Evolutionary conservation across 768 basidiomycete species (phyloP).

Genomic region (Coprinopsis cinerea): DNA sequence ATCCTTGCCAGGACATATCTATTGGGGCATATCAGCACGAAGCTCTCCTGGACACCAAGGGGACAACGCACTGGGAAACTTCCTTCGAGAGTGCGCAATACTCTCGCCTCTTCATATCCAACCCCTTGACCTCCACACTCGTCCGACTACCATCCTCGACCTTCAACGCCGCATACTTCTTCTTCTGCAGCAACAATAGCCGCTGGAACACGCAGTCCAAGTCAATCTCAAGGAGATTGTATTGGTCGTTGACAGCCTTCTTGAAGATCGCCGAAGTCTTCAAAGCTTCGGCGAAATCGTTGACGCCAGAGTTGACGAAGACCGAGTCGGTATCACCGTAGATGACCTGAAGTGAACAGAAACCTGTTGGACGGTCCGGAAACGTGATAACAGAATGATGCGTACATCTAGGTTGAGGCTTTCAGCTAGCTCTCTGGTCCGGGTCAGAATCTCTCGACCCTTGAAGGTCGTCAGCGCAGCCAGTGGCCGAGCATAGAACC

Average conservation of each 20-base stretch:
- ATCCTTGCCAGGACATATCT: constrained; percentile 90
- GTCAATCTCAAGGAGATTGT: constrained; percentile 94
- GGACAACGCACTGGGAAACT: constrained; percentile 73
- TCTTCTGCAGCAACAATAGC: constrained; percentile 91
- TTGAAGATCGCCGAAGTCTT: constrained; percentile 92
- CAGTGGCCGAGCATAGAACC: constrained; percentile 95
- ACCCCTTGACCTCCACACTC: constrained; percentile 87
- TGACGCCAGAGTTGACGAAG: constrained; percentile 94
- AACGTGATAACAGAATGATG: neutral
- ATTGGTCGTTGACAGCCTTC: constrained; percentile 93
- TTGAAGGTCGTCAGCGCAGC: constrained; percentile 97
- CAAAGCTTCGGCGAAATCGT: constrained; percentile 81
- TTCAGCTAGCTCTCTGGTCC: constrained; percentile 90
- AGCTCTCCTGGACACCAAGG: neutral
- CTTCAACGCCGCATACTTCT: constrained; percentile 98
- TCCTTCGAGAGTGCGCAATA: constrained; percentile 89
- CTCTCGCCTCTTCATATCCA: constrained; percentile 99
- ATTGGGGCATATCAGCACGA: neutral
- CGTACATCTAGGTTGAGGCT: constrained; percentile 83
- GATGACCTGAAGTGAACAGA: constrained; percentile 60
- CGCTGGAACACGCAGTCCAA: constrained; percentile 92
- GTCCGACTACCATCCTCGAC: constrained; percentile 78
- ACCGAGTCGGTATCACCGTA: constrained; percentile 99
- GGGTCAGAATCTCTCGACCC: constrained; percentile 93
- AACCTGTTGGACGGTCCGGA: too few species aligned